Base-by-base conservation (phyloP, 148 eudicot species). In the Silene conica region DNA sequence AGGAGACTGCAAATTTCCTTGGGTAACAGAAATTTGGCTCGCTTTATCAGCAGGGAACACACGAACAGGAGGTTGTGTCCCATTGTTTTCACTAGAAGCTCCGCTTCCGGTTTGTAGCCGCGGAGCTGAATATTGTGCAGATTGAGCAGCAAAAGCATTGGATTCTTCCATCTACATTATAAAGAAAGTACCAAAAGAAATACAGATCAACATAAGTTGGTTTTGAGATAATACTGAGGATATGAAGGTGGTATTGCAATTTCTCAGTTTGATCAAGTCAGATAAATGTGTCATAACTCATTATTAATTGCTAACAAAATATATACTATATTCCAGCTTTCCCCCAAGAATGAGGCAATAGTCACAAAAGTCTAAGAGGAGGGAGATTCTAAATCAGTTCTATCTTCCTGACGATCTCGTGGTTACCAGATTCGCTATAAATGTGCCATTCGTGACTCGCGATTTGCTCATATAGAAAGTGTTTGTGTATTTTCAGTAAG, bases 111-210 rank as follows among this genome's bases (percentile, higher is more conserved):
- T 54, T 83, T 86, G 90, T 74, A 79, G 55, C 26, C 80, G 76
- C 63, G 85, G 96, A 73, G 92, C 75, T 67, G 85, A 73, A 54
- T 77, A 76, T 43, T 83, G 38, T 76, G 88, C 82, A 68, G 90
- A 69, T 66, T 83, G 88, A 65, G 82, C 60, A 69, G 89, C 74
- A 74, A 85, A 86, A 15, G 83, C 82, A 65, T 87, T 87, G 41
- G 96, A 74, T 71, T 89, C 90, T 77, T 86, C 96, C 92, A 95
- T 92, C 97, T 95, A 81, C 76, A 72, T 54, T 26, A 71, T 13
- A 69, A 48, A 15, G 0, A 15, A 75, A 60, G 14, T 11, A 34
- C 1, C 71, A 41, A 70, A 25, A 41, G 63, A 3, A 12, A 31
- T 16, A 43, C 10, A n/a, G 1, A 46, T 43, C 25, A 61, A 25